Conservation (phyloP, 176 grass and related monocot species). For the Miscanthus lutarioriparius region DNA sequence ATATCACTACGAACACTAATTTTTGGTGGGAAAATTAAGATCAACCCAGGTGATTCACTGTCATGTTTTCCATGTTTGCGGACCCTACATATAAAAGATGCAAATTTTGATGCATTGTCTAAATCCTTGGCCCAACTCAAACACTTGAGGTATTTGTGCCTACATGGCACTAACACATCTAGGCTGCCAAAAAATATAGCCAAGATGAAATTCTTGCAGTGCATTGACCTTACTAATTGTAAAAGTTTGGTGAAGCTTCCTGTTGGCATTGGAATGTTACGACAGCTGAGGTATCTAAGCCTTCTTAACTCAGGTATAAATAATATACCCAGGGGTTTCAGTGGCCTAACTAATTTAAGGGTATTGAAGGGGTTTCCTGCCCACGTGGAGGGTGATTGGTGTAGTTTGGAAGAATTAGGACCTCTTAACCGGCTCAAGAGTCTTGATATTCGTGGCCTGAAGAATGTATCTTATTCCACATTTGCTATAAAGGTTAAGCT, state of each 20-base stretch:
- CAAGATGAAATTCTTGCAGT: neutral
- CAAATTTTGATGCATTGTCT: neutral
- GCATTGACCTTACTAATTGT: neutral
- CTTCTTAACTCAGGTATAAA: neutral
- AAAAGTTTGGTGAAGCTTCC: neutral
- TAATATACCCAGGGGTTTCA: neutral
- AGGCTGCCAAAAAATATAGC: neutral
- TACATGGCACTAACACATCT: neutral
- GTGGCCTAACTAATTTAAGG: neutral
- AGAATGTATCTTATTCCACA: neutral
- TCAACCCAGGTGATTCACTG: neutral
- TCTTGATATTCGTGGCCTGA: neutral
- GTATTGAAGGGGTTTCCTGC: neutral
- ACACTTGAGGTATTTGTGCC: neutral
- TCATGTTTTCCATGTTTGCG: neutral
- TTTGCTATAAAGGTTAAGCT: neutral
- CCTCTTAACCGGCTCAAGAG: neutral
- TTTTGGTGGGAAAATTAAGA: neutral
- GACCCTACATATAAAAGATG: neutral
- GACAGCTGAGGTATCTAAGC: neutral
- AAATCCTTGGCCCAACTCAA: neutral
- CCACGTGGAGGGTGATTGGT: neutral
- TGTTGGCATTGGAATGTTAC: neutral
- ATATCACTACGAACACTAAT: neutral
- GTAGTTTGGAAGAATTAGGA: conserved; percentile 18